Evolutionary conservation across 208 protist species (phyloP).

Genomic region (Leishmania turanica): DNA sequence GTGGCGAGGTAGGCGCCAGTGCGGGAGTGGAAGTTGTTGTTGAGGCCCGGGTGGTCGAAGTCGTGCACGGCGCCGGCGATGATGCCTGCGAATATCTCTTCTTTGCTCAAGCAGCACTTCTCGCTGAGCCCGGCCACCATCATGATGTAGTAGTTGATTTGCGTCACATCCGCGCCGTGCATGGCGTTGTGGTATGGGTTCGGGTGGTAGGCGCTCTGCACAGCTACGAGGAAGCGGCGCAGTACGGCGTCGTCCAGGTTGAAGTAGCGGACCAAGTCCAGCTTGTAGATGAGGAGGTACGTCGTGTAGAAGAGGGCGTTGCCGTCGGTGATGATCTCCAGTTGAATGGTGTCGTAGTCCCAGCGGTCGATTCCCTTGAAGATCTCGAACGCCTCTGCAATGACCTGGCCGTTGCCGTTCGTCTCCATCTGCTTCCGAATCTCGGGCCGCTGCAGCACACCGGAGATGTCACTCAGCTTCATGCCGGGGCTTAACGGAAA

Average conservation of each 20-base stretch:
- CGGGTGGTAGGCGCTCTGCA: conserved; percentile 90
- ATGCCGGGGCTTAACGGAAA: conserved; percentile 57
- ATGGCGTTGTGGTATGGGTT: conserved; percentile 94
- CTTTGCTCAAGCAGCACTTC: conserved; percentile 77
- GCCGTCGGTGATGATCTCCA: conserved; percentile 87
- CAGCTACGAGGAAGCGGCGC: conserved; percentile 81
- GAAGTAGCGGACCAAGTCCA: conserved; percentile 87
- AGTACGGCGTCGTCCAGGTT: conserved; percentile 80
- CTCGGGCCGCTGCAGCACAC: conserved; percentile 59
- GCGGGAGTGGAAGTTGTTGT: conserved; percentile 97
- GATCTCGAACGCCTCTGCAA: conserved; percentile 75
- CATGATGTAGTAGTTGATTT: conserved; percentile 95
- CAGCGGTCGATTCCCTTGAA: conserved; percentile 88
- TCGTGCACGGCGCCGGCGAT: conserved; percentile 95
- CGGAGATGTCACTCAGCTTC: conserved; percentile 52
- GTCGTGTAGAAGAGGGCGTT: conserved; percentile 90
- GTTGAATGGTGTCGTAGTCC: conserved; percentile 89
- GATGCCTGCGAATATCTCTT: conserved; percentile 91
- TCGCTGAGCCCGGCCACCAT: conserved; percentile 66
- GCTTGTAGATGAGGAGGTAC: conserved; percentile 87
- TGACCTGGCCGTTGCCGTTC: conserved; percentile 52
- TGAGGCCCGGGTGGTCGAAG: conserved; percentile 96
- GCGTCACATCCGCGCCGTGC: conserved; percentile 93
- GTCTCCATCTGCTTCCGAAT: conserved; percentile 51
- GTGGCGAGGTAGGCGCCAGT: conserved; percentile 90